These are phyloP conservation scores for Yamadazyma aaseri DNA, from an alignment of 1,139 yeast species.

Conservation along the genomic window DNA sequence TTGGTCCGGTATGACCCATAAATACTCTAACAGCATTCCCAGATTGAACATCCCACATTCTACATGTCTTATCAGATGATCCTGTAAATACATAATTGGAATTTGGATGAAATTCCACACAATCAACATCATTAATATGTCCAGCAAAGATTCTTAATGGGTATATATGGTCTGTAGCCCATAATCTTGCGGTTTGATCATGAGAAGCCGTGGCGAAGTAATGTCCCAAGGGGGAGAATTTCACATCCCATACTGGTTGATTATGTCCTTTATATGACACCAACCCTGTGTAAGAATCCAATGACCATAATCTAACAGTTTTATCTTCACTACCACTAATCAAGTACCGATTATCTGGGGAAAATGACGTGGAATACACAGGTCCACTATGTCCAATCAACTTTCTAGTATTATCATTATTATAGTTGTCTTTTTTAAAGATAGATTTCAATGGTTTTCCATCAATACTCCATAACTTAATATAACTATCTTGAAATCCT, in stretches of 20 bases:
- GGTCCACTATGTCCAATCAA: slow-evolving; percentile 94
- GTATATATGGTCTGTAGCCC: slow-evolving; percentile 98
- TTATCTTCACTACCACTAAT: slow-evolving; percentile 88
- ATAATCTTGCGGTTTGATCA: slow-evolving; percentile 94
- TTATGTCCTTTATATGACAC: slow-evolving; percentile 96
- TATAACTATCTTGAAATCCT: slow-evolving; percentile 89
- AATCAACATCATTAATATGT: slow-evolving; percentile 93
- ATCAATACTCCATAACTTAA: slow-evolving; percentile 89
- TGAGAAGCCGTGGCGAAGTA: slow-evolving; percentile 97
- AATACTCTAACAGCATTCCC: slow-evolving; percentile 94
- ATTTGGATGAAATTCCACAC: slow-evolving; percentile 94
- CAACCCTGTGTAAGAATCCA: slow-evolving; percentile 84
- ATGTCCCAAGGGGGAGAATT: slow-evolving; percentile 92
- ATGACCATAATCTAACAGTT: slow-evolving; percentile 90
- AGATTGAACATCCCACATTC: slow-evolving; percentile 96
- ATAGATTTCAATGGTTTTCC: slow-evolving; percentile 78
- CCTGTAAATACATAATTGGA: slow-evolving; percentile 94
- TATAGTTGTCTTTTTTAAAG: slow-evolving; percentile 57
- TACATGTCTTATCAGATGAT: slow-evolving; percentile 88
- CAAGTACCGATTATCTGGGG: slow-evolving; percentile 84
- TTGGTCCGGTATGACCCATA: slow-evolving; percentile 89
- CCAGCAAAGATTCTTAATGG: slow-evolving; percentile 97
- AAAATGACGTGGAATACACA: slow-evolving; percentile 84
- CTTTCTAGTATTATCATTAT: slow-evolving; percentile 53
- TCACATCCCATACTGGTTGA: slow-evolving; percentile 97